These are phyloP conservation scores for Mycena citricolor DNA, from an alignment of 1,284 basidiomycete species.

Conservation along the genomic window DNA sequence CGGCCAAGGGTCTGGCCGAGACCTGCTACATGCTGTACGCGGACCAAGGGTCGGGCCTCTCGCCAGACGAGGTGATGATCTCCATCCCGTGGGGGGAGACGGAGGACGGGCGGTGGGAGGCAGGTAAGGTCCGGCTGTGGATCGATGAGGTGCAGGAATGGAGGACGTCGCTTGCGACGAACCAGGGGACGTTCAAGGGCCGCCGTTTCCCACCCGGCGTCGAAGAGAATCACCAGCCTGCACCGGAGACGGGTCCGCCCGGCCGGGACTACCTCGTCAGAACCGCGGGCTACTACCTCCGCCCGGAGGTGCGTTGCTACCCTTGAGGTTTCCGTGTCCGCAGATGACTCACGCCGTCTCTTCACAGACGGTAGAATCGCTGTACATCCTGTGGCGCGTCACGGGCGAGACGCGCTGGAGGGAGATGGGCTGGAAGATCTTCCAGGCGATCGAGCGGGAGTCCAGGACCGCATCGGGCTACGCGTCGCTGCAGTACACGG, in stretches of 20 bases:
- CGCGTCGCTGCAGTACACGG: slow-evolving; percentile 42
- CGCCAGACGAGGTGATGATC: slow-evolving; percentile 49
- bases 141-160: slow-evolving; percentile 45
- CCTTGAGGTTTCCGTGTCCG: neutral
- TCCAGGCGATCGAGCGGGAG: slow-evolving; percentile 51
- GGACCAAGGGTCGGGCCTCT: slow-evolving; percentile 59
- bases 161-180: slow-evolving; percentile 31
- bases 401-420: slow-evolving; percentile 52
- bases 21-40: slow-evolving; percentile 66
- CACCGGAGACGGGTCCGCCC: slow-evolving; percentile 26
- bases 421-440: slow-evolving; percentile 61
- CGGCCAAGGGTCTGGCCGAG: slow-evolving; percentile 65
- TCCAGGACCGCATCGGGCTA: slow-evolving; percentile 41
- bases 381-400: slow-evolving; percentile 51
- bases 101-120: slow-evolving; percentile 20
- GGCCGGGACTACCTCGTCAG: slow-evolving; percentile 37
- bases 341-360: neutral
- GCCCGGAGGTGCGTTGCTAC: slow-evolving; percentile 41
- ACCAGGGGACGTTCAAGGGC: slow-evolving; percentile 46
- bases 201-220: slow-evolving; percentile 55
- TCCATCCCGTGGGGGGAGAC: slow-evolving; percentile 11
- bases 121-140: slow-evolving; percentile 42
- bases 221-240: slow-evolving; percentile 33
- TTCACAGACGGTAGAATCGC: slow-evolving; percentile 46
- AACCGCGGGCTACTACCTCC: slow-evolving; percentile 35